phyloP scores from a whole-genome alignment of 805 yeast genomes.

The Monosporozyma aerobia region DNA sequence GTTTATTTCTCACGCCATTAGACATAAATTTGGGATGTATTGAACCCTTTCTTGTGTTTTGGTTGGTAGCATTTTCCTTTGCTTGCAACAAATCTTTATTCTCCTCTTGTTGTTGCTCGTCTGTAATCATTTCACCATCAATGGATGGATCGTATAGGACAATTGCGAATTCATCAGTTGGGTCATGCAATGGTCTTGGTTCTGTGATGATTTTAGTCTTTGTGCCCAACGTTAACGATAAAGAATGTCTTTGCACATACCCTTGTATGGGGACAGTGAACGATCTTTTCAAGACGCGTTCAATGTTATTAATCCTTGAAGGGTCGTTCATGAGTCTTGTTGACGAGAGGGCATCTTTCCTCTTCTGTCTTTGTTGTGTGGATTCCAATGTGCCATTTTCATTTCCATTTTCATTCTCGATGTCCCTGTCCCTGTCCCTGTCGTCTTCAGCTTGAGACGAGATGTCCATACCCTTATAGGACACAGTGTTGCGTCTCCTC shows the following conservation, averaged over 20 bases:
- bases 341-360: conserved; percentile 54
- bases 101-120: conserved; percentile 12
- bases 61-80: conserved; percentile 9
- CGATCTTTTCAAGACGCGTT: conserved; percentile 36
- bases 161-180: conserved; percentile 84
- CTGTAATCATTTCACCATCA: conserved; percentile 40
- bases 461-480: conserved; percentile 36
- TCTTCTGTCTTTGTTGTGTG: conserved; percentile 2
- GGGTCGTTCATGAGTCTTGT: conserved; percentile 39
- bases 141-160: conserved; percentile 93
- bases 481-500: conserved; percentile 27
- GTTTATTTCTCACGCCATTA: conserved; percentile 38
- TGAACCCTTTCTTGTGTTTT: conserved; percentile 12
- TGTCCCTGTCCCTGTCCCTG: no score
- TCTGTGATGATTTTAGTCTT: conserved; percentile 56
- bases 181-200: conserved; percentile 95
- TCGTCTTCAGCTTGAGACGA: not conserved
- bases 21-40: conserved; percentile 25
- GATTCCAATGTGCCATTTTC: no score
- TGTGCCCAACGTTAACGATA: conserved; percentile 84
- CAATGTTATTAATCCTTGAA: conserved; percentile 27
- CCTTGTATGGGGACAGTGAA: conserved; percentile 55
- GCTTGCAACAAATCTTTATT: conserved; percentile 5
- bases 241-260: conserved; percentile 29
- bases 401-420: no score